phyloP scores from a whole-genome alignment of 2,329 filamentous ascomycete species.

The Alternaria novae-zelandiae region DNA sequence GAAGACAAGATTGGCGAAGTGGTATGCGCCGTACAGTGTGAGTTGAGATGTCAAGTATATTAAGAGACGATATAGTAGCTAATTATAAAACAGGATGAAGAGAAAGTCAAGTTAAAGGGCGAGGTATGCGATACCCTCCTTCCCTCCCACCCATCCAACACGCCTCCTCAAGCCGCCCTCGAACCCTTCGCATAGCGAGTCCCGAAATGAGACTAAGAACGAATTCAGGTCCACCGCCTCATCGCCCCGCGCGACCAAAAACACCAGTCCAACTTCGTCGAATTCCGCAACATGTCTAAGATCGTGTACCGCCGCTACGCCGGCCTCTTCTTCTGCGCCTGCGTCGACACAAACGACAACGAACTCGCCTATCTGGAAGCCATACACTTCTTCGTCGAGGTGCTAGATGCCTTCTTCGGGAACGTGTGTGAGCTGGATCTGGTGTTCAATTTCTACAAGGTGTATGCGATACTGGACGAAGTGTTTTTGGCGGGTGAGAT shows the following conservation, averaged over 20 bases:
- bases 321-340: constrained; percentile 98
- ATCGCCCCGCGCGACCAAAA: constrained; percentile 98
- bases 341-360: constrained; percentile 98
- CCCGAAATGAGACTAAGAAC: not conserved
- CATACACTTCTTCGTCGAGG: constrained; percentile 99
- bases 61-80: constrained; percentile 9
- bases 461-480: constrained; percentile 98
- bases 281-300: constrained; percentile 85
- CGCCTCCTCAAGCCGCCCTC: not conserved
- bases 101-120: constrained; percentile 99
- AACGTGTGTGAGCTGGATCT: constrained; percentile 98
- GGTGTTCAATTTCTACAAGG: constrained; percentile 77
- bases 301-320: constrained; percentile 98
- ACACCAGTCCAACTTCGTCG: constrained; percentile 99
- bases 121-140: constrained; percentile 65
- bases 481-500: constrained; percentile 98
- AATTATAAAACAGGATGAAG: constrained; percentile 71
- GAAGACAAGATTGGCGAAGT: constrained; percentile 97
- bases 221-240: constrained; percentile 94
- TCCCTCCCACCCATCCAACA: constrained; percentile 1
- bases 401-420: constrained; percentile 97
- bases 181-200: not conserved
- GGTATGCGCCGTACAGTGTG: constrained; percentile 94
- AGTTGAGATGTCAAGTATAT: constrained; percentile 30
- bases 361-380: constrained; percentile 96